Evolutionary conservation across 345 rosid genomes (phyloP).

Genomic region (Rhodomyrtus tomentosa): DNA sequence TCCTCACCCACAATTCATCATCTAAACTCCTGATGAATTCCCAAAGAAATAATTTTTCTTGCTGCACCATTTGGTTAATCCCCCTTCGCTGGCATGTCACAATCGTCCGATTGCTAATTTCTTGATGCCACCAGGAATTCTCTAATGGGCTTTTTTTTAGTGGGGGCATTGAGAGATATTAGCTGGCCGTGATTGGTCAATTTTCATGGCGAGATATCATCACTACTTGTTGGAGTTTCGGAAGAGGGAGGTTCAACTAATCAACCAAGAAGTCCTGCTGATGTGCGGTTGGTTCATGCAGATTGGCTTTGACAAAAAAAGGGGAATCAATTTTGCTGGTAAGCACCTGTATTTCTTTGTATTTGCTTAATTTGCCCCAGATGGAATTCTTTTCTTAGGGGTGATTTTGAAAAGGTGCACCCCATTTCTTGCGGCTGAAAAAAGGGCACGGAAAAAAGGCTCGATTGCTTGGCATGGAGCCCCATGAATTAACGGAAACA

Average conservation of each 20-base stretch:
- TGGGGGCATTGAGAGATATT: not conserved
- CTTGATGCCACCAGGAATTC: not conserved
- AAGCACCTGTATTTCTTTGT: not conserved
- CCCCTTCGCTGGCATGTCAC: not conserved
- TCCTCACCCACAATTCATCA: not conserved
- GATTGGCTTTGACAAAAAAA: not conserved
- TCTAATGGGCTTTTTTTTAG: constrained; percentile 2
- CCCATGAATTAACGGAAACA: not conserved
- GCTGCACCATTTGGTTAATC: not conserved
- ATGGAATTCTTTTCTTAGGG: not conserved
- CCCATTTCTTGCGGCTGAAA: not conserved
- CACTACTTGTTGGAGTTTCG: not conserved
- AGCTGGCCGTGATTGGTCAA: not conserved
- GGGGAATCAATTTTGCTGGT: not conserved
- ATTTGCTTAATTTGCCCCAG: not conserved
- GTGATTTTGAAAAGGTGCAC: not conserved
- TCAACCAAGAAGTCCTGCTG: not conserved
- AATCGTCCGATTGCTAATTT: not conserved
- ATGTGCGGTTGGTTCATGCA: not conserved
- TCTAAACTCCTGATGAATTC: not conserved
- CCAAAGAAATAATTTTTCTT: not conserved
- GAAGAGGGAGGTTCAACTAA: not conserved
- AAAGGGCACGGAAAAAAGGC: not conserved
- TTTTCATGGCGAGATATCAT: not conserved
- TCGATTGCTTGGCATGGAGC: not conserved